Percentiles rank a stretch among this genome's conserved stretches.
Evolutionary conservation across 495 filamentous ascomycete genomes (phyloP).

Genomic region (Lophiostoma macrostomum): DNA sequence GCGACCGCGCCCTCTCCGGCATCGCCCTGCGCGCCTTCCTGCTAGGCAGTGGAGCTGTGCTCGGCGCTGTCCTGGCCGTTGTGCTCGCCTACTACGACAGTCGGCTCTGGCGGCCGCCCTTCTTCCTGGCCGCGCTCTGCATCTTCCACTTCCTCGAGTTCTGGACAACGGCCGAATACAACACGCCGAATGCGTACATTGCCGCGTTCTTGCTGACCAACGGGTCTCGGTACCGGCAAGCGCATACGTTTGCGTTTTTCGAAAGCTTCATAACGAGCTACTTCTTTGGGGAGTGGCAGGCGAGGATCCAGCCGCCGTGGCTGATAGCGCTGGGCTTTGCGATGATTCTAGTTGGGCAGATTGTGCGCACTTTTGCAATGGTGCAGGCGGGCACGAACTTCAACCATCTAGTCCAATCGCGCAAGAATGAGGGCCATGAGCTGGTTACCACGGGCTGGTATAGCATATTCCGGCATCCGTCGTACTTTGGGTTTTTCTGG

Average conservation of each 20-base stretch:
- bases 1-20: slow-evolving; percentile 60
- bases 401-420: slow-evolving; percentile 78
- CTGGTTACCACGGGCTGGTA: slow-evolving; percentile 76
- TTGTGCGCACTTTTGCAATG: slow-evolving; percentile 75
- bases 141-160: slow-evolving; percentile 97
- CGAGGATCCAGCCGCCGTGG: slow-evolving; percentile 37
- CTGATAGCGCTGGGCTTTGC: slow-evolving; percentile 52
- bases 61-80: slow-evolving; percentile 45
- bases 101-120: slow-evolving; percentile 75
- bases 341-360: slow-evolving; percentile 69
- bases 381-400: slow-evolving; percentile 84
- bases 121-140: slow-evolving; percentile 72
- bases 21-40: slow-evolving; percentile 74
- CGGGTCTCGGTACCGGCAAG: slow-evolving; percentile 78
- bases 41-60: slow-evolving; percentile 50
- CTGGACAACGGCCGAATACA: slow-evolving; percentile 79
- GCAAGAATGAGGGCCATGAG: slow-evolving; percentile 62
- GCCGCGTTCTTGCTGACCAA: slow-evolving; percentile 82
- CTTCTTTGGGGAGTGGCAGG: slow-evolving; percentile 53
- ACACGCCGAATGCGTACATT: slow-evolving; percentile 67
- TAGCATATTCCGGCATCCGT: slow-evolving; percentile 69
- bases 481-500: slow-evolving; percentile 98
- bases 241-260: slow-evolving; percentile 67
- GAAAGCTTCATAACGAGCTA: slow-evolving; percentile 64
- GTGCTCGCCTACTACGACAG: slow-evolving; percentile 41